Conservation (phyloP, 208 protist species). For the Baffinella frigidus region DNA sequence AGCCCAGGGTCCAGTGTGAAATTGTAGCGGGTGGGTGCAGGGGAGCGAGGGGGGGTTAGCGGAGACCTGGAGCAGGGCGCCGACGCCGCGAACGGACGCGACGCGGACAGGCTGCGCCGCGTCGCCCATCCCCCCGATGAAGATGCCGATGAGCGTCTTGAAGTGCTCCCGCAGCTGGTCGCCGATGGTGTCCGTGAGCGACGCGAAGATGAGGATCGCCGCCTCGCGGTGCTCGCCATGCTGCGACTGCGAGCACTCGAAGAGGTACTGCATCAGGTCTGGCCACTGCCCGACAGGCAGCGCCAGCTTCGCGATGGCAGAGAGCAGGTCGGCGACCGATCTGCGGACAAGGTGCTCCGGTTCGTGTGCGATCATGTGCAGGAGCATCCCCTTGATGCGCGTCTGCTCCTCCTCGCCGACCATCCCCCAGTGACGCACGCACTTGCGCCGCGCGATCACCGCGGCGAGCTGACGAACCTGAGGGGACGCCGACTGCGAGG, state of each 20-base stretch:
- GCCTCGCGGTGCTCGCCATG: background rate
- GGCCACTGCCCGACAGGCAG: background rate
- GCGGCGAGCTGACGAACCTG: background rate
- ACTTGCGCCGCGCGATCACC: background rate
- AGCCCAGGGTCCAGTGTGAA: too few relatives aligned
- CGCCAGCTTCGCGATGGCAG: background rate
- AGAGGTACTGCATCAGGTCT: background rate
- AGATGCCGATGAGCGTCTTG: background rate
- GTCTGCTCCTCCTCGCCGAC: background rate
- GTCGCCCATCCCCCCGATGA: background rate
- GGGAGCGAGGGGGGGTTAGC: too few relatives aligned
- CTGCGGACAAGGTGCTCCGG: background rate
- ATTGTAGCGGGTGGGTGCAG: too few relatives aligned
- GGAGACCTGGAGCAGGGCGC: too few relatives aligned
- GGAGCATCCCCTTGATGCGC: background rate
- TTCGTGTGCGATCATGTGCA: background rate
- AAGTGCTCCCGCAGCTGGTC: background rate
- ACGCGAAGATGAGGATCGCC: background rate
- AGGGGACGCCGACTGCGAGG: background rate
- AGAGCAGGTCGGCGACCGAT: background rate
- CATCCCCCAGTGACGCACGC: background rate
- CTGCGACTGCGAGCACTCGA: background rate
- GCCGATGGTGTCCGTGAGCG: background rate
- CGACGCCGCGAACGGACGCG: too few relatives aligned
- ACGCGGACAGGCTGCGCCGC: too few relatives aligned